These are phyloP conservation scores for Tieghemostelium lacteum DNA, from an alignment of 78 protist genomes.

Conservation along the genomic window DNA sequence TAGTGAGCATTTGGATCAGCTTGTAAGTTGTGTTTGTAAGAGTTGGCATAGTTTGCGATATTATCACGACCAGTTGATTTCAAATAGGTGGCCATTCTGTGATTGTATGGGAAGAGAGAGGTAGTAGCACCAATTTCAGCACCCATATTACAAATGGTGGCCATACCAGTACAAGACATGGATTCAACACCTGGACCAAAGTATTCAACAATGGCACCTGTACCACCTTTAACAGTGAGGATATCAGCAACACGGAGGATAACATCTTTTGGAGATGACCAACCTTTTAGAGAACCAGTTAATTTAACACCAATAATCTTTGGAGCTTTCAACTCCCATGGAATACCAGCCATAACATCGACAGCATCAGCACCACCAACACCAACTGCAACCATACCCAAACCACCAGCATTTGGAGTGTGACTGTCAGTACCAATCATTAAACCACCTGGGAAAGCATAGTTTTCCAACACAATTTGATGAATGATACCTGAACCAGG, in stretches of 20 bases:
- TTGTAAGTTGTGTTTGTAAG: constrained; percentile 53
- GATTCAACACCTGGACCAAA: constrained; percentile 94
- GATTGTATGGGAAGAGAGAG: constrained; percentile 97
- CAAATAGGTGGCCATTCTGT: constrained; percentile 90
- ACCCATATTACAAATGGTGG: constrained; percentile 98
- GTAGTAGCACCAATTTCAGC: constrained; percentile 98
- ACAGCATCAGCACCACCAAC: constrained; percentile 99
- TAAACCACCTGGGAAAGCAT: constrained; percentile 96
- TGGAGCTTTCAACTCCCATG: constrained; percentile 97
- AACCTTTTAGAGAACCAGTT: constrained; percentile 89
- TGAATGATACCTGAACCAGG: constrained; percentile 98
- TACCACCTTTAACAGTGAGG: constrained; percentile 94
- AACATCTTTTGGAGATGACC: constrained; percentile 95
- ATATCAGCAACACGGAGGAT: constrained; percentile 94
- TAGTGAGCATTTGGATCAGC: constrained; percentile 88
- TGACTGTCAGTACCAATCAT: constrained; percentile 95
- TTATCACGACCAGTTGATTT: constrained; percentile 88
- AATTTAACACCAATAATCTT: constrained; percentile 96
- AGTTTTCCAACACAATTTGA: constrained; percentile 96
- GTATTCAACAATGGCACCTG: constrained; percentile 95
- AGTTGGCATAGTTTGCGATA: constrained; percentile 79
- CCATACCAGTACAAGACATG: constrained; percentile 95
- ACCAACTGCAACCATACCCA: constrained; percentile 92
- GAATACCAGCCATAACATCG: constrained; percentile 96
- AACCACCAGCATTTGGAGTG: constrained; percentile 96